Percentiles rank a stretch among this genome's conserved stretches.
Conservation (phyloP, 225 moss, liverwort and hornwort species). For the Pleurozium schreberi region DNA sequence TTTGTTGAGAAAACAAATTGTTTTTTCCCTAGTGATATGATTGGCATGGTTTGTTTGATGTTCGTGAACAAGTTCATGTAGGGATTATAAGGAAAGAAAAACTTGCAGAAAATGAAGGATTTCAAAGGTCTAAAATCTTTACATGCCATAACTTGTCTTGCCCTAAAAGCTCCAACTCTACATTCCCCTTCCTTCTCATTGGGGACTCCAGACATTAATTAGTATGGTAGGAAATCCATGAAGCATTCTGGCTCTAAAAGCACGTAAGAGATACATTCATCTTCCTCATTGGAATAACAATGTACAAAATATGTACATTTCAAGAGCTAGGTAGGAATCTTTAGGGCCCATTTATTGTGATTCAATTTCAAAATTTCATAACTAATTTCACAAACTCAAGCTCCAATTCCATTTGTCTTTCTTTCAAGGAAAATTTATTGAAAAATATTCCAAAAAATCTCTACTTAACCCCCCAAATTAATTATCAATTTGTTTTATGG, state of each 20-base stretch:
- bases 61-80: fast-evolving
- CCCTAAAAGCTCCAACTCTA: background rate
- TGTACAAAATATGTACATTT: background rate
- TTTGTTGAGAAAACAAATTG: background rate
- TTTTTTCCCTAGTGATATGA: background rate
- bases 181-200: too few relatives aligned
- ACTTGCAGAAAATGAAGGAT: too few relatives aligned
- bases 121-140: background rate
- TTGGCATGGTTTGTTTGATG: background rate
- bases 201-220: too few relatives aligned
- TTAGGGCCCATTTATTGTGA: fast-evolving
- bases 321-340: fast-evolving
- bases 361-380: background rate
- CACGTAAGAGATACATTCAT: fast-evolving
- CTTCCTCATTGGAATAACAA: background rate
- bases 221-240: fast-evolving
- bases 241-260: background rate
- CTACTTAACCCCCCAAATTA: background rate
- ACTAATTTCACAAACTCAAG: background rate
- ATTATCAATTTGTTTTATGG: background rate
- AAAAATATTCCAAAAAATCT: too few relatives aligned
- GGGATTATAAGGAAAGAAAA: background rate
- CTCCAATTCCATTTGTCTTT: too few relatives aligned
- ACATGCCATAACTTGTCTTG: background rate
- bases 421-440: too few relatives aligned